Evolutionary conservation across 305 asterid genomes (phyloP), one percentile per base, ranked within the genome.

Genomic region (Caryopteris hybrid): DNA sequence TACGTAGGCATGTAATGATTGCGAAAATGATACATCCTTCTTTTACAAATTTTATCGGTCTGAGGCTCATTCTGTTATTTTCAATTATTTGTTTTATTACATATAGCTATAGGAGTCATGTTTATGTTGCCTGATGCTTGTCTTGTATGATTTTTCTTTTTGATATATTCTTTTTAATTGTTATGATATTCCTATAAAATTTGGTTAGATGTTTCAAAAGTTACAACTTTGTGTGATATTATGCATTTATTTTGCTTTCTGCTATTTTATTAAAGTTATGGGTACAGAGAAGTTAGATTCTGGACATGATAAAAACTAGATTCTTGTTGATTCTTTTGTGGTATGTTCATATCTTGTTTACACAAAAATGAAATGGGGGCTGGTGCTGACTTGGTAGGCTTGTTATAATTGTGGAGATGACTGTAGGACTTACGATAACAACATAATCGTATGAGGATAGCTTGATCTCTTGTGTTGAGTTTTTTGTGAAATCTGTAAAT

Each of bases 41-140:
- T 45, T 42, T 34, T 34, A 36, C 17, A n/a, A 68, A 54, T 69
- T 79, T 80, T 77, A 80, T 80, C 85, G 74, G 82, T 77, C 83
- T 80, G 85, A 78, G 80, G 79, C 80, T 8, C 43, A 23, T 45
- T 17, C 59, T 63, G n/a, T n/a, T n/a, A 1, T 56, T 50, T 61
- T 46, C 54, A 10, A 25, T 25, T 25, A 25, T 25, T 53, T 52
- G 9, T 25, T n/a, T 52, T 22, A 21, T 66, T 22, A 12, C 23
- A 5, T 54, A 5, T 38, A 25, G 31, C 31, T 25, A 54, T 10
- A 25, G 27, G 22, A 14, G 39, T 14, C 43, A 3, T 61, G 54
- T 16, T 46, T 16, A 0, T 25, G 16, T 27, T 17, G 29, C 5
- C 9, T 17, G 29, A 33, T 33, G 45, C 12, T 60, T 21, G 5